These are phyloP conservation scores for Pouteria campechiana DNA, from an alignment of 179 eudicot species.

Conservation along the genomic window DNA sequence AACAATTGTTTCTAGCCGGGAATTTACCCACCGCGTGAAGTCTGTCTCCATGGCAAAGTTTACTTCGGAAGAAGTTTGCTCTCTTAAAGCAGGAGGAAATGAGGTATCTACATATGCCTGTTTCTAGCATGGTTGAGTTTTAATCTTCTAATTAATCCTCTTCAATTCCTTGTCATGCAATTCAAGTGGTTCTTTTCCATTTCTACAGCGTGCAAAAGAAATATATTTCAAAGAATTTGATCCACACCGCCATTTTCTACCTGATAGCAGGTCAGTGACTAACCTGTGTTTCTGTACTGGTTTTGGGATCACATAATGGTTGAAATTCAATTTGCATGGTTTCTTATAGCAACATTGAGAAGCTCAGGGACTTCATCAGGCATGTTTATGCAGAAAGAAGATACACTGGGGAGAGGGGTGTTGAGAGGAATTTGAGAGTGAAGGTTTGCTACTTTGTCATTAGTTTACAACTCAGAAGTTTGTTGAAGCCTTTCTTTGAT, in stretches of 20 bases:
- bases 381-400: conserved; percentile 59
- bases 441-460: too few species aligned
- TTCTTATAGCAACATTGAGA: conserved; percentile 63
- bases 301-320: not conserved
- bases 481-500: too few species aligned
- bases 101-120: conserved; percentile 37
- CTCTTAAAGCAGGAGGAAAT: conserved; percentile 92
- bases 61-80: conserved; percentile 84
- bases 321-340: not conserved
- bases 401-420: conserved; percentile 50
- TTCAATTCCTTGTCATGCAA: conserved; percentile 7
- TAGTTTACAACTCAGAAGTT: too few species aligned
- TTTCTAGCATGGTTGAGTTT: too few species aligned
- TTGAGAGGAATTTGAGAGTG: too few species aligned
- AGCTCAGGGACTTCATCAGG: conserved; percentile 74
- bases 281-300: conserved; percentile 1
- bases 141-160: not conserved
- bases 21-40: conserved; percentile 97
- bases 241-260: conserved; percentile 54
- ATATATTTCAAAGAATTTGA: conserved; percentile 74
- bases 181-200: too few species aligned
- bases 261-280: conserved; percentile 54
- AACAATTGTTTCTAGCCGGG: conserved; percentile 88
- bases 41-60: conserved; percentile 97
- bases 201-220: conserved; percentile 81